Base-by-base conservation (phyloP, 805 yeast genomes). In the Dipodascus geniculatus region DNA sequence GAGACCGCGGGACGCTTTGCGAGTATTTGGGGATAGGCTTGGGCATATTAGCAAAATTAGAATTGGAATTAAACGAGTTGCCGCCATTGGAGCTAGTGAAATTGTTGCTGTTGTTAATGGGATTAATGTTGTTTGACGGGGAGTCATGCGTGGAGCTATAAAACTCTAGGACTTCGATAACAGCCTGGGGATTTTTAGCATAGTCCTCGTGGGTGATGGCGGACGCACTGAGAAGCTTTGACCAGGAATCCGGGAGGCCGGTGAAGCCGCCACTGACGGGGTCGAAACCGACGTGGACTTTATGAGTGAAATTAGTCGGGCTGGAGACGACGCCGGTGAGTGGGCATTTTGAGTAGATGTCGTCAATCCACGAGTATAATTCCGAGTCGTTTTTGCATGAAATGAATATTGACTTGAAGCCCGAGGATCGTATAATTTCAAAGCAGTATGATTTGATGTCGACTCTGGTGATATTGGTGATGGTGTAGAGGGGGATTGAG, bases 201-300 rank as follows among this genome's bases (percentile, higher is more conserved):
- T 88, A 96, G 63, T 93, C 99, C 58, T 80, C 85, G 58, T 79
- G 81, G 3, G 96, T 81, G 55, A 93, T 89, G 52, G 96, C 96
- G 62, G 89, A 85, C 1, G 93, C 86, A 11, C 83, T 77, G 52
- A 93, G 74, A 35, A 90, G 73, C 57, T 80, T 78, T 57, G 88
- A 88, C 99, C 99, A 93, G 63, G 88, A 95, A 24, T 80, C 83
- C 0, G 99, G 99, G 48, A 93, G 72, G 1, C 97, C 98, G 0
- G 93, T 87, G 66, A 85, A 91, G 48, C 86, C 85, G 11, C 96
- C 96, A 20, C 88, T 79, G 57, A 78, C 79, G 2, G 82, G 76
- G 67, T 91, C 96, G 51, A 87, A 83, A 22, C 96, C 96, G 8
- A 93, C 98, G 63, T 93, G 98, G 28, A 90, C 96, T 63, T 83